Base-by-base conservation (phyloP, 2,329 filamentous ascomycete genomes). In the Dryadomyces quercivorus region DNA sequence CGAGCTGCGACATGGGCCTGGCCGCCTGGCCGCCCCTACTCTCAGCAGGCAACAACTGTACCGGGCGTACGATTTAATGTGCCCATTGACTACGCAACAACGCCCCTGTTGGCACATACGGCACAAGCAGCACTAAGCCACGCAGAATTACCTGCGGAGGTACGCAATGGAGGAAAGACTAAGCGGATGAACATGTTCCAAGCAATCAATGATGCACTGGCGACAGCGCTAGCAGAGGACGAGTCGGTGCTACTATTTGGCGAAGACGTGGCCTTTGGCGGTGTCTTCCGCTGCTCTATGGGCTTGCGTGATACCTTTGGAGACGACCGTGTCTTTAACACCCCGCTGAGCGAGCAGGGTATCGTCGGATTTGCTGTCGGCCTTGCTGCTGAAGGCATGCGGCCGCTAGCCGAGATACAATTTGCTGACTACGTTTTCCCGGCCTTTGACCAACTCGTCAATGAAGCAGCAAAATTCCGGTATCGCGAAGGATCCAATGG, bases 261-360 rank as follows among this genome's bases (percentile, higher is more conserved):
- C 45, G 93, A 98, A 69, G 93, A 98, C 66, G 90, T 98, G 8
- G 88, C 93, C 15, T 98, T 98, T 56, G 93, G 93, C 45, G 93
- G 93, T 53, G 93, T 98, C 16, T 98, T 98, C 65, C 81, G 93
- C 55, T 96, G 90, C 70, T 92, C 88, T 36, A 92, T 93, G 82
- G 88, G 91, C 62, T 77, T 98, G 16, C 83, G 89, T 36, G 86
- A 90, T 58, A 88, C 88, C 55, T 95, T 93, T 67, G 93, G 93
- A 9, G 78, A 81, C 2, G 86, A 93, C 56, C 78, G 93, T 55
- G 91, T 98, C 38, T 98, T 98, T 76, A 97, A 98, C 70, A 97
- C 91, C 18, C 93, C 93, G 0, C 71, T 98, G 61, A 88, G 85
- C 38, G 93, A 98, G 67, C 93, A 97, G 69, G 93, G 92, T 1